Conservation (phyloP, 352 stramenopile species). For the Globisporangium ultimum region DNA sequence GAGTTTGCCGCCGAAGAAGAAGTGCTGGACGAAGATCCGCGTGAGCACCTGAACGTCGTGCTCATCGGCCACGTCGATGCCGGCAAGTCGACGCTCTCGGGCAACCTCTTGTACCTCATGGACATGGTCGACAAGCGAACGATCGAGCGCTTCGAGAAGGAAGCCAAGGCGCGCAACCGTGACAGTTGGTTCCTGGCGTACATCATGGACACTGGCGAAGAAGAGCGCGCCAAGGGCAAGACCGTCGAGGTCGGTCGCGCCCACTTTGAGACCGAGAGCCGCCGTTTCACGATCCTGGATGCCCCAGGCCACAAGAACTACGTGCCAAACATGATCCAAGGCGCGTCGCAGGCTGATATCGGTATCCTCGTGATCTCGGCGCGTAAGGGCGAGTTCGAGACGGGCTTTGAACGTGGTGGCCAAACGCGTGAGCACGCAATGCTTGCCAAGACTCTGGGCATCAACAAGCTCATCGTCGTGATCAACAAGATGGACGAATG, state of each 20-base stretch:
- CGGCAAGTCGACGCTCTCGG: conserved; percentile 97
- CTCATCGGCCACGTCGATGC: conserved; percentile 99
- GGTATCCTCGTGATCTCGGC: conserved; percentile 96
- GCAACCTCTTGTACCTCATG: conserved; percentile 98
- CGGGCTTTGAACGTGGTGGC: conserved; percentile 97
- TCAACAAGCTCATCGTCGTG: conserved; percentile 97
- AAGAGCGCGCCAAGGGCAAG: conserved; percentile 95
- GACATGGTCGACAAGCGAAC: conserved; percentile 99
- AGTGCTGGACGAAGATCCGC: conserved; percentile 90
- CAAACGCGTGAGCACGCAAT: conserved; percentile 99
- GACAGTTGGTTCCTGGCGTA: conserved; percentile 96
- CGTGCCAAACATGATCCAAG: conserved; percentile 98
- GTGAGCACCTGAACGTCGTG: conserved; percentile 98
- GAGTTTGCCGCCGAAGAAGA: conserved; percentile 51
- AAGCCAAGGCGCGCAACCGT: conserved; percentile 93
- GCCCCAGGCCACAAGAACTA: conserved; percentile 99
- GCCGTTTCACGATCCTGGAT: conserved; percentile 98
- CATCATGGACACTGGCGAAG: conserved; percentile 99
- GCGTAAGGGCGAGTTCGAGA: conserved; percentile 98
- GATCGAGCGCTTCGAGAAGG: conserved; percentile 98
- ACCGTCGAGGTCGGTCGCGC: conserved; percentile 91
- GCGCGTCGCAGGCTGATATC: conserved; percentile 96
- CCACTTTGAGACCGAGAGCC: conserved; percentile 95
- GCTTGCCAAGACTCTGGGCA: conserved; percentile 98
- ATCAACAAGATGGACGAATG: conserved; percentile 99